These are phyloP conservation scores for Kwoniella sp. DNA, from an alignment of 768 basidiomycete species.

Conservation along the genomic window DNA sequence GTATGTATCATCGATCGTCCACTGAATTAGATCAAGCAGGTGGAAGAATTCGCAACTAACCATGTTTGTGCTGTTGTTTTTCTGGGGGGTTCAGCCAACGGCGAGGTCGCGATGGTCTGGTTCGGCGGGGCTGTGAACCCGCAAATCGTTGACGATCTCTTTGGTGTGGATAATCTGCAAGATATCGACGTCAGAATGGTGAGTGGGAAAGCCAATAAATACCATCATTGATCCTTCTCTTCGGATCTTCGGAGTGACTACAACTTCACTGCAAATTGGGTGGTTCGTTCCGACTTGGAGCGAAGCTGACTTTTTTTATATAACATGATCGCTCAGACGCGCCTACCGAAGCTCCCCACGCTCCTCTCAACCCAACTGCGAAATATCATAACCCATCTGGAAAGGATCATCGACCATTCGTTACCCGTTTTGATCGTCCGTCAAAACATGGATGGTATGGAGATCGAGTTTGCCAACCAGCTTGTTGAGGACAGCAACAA, in stretches of 20 bases:
- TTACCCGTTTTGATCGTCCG: conserved; percentile 70
- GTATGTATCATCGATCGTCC: conserved; percentile 58
- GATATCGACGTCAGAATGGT: conserved; percentile 72
- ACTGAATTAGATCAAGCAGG: not conserved
- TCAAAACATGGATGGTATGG: conserved; percentile 87
- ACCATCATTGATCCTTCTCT: too few species aligned
- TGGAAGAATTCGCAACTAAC: too few species aligned
- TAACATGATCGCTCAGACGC: conserved; percentile 59
- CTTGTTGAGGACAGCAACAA: conserved; percentile 96
- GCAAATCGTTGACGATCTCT: conserved; percentile 76
- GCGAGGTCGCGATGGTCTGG: conserved; percentile 86
- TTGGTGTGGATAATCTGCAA: conserved; percentile 77
- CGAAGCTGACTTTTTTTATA: not conserved
- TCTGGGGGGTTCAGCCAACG: conserved; percentile 78
- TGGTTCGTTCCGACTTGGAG: too few species aligned
- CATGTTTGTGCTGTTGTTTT: not conserved
- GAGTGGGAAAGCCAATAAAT: conserved; percentile 10
- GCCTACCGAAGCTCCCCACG: conserved; percentile 71
- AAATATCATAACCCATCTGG: conserved; percentile 76
- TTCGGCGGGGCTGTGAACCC: conserved; percentile 80
- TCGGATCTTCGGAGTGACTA: too few species aligned
- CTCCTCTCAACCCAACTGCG: conserved; percentile 79
- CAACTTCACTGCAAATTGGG: too few species aligned
- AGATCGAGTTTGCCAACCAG: conserved; percentile 97
- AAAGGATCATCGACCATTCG: conserved; percentile 57